A percentile compares a stretch with the other conserved stretches of the same genome.
These are phyloP conservation scores for Daldinia eschscholtzii DNA, from an alignment of 2,329 filamentous ascomycete genomes.

Conservation along the genomic window DNA sequence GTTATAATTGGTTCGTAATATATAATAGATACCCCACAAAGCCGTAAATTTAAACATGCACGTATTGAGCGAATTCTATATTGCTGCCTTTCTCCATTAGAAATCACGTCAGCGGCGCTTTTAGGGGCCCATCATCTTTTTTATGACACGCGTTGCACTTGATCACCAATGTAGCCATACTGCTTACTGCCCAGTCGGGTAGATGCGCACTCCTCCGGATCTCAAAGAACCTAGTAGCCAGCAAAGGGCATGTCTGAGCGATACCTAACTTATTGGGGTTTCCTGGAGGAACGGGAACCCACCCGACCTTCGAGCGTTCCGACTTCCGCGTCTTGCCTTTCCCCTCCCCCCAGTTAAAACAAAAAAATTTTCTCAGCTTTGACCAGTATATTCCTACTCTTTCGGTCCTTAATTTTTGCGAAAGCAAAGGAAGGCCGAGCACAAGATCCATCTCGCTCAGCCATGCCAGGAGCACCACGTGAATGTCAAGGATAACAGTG, in stretches of 20 bases:
- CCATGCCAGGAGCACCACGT: conserved; percentile 17
- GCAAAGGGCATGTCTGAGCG: not conserved
- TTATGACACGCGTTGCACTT: conserved; percentile 22
- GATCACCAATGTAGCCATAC: conserved; percentile 33
- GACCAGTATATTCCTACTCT: not conserved
- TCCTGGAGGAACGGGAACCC: conserved; percentile 32
- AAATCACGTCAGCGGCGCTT: conserved; percentile 37
- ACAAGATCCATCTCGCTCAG: conserved; percentile 9
- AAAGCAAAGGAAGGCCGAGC: conserved; percentile 14
- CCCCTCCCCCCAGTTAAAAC: too few relatives aligned
- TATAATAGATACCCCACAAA: conserved; percentile 15
- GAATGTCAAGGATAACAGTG: conserved; percentile 22
- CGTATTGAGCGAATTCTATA: not conserved
- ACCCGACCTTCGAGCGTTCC: conserved; percentile 21
- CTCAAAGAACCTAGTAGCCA: conserved; percentile 28
- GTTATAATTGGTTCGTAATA: conserved; percentile 17
- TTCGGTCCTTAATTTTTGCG: conserved; percentile 19
- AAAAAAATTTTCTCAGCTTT: too few relatives aligned
- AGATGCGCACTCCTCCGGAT: conserved; percentile 32
- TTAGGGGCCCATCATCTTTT: conserved; percentile 14
- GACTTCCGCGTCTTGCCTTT: too few relatives aligned
- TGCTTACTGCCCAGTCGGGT: conserved; percentile 39
- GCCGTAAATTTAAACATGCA: conserved; percentile 17
- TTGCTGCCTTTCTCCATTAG: conserved; percentile 9
- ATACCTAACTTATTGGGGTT: not conserved